Percentiles rank a stretch among this genome's conserved stretches.
Evolutionary conservation across 306 rosid genomes (phyloP).

Genomic region (Vigna reflexopilosa): DNA sequence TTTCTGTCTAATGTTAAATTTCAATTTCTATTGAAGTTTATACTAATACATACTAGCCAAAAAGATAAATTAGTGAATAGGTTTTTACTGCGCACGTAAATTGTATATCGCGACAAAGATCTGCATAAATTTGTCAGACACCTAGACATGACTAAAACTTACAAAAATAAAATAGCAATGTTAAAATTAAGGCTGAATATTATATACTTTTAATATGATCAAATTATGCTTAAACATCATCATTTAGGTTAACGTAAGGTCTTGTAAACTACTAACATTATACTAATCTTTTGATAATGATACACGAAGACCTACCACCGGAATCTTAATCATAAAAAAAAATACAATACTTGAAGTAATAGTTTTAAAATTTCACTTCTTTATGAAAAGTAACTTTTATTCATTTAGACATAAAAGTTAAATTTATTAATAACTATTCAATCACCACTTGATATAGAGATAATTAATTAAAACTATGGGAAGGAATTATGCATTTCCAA

Average conservation of each 20-base stretch:
- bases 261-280: conserved; percentile 14
- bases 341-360: background rate
- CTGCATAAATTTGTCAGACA: background rate
- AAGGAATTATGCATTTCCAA: background rate
- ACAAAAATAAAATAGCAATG: background rate
- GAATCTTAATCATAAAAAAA: background rate
- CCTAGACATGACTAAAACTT: background rate
- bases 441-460: background rate
- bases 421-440: background rate
- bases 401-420: background rate
- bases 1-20: too few relatives aligned
- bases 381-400: background rate
- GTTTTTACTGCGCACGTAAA: background rate
- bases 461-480: background rate
- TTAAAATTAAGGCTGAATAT: background rate
- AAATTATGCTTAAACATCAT: conserved; percentile 1
- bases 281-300: conserved; percentile 25
- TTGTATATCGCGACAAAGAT: background rate
- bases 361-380: conserved; percentile 2
- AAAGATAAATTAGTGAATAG: background rate
- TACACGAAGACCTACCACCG: background rate
- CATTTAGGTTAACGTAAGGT: conserved; percentile 36
- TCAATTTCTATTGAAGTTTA: too few relatives aligned
- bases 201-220: background rate
- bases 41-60: too few relatives aligned